These are phyloP conservation scores for Ophiostoma sp. DNA, from an alignment of 2,329 filamentous ascomycete genomes.

Conservation along the genomic window DNA sequence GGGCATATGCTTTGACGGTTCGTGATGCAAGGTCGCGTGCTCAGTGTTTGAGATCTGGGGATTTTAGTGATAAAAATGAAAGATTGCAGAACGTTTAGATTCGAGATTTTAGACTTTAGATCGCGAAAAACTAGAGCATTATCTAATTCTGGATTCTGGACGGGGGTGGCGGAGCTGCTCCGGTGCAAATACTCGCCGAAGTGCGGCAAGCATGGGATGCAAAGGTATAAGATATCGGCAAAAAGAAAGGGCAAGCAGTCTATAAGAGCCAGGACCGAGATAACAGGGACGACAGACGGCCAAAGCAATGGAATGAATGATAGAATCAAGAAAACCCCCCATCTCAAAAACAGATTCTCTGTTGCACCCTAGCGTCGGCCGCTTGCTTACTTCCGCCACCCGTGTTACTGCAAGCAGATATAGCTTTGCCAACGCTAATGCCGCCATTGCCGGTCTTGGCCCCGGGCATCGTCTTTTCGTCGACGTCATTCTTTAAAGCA, in stretches of 20 bases:
- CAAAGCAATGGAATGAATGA: too few species aligned
- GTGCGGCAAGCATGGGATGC: neutral
- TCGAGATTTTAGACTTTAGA: neutral
- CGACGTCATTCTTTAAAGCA: neutral
- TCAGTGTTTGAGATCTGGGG: neutral
- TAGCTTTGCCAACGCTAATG: neutral
- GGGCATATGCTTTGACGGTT: neutral
- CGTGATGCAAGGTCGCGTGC: neutral
- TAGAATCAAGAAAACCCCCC: too few species aligned
- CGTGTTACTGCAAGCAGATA: neutral
- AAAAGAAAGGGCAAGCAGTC: neutral
- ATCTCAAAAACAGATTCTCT: neutral
- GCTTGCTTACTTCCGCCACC: neutral
- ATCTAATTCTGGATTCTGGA: neutral
- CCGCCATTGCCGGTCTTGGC: conserved; percentile 8
- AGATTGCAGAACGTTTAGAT: neutral
- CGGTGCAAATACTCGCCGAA: neutral
- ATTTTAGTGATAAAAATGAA: neutral
- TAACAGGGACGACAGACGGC: neutral
- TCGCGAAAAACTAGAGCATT: neutral
- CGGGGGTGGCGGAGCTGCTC: neutral
- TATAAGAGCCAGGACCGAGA: neutral
- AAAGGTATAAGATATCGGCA: neutral
- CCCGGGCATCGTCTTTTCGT: neutral
- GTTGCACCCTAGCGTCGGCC: neutral